Percentiles rank a stretch among this genome's conserved stretches.
These are phyloP conservation scores for Shiraia sp. DNA, from an alignment of 2,329 filamentous ascomycete genomes.

Conservation along the genomic window DNA sequence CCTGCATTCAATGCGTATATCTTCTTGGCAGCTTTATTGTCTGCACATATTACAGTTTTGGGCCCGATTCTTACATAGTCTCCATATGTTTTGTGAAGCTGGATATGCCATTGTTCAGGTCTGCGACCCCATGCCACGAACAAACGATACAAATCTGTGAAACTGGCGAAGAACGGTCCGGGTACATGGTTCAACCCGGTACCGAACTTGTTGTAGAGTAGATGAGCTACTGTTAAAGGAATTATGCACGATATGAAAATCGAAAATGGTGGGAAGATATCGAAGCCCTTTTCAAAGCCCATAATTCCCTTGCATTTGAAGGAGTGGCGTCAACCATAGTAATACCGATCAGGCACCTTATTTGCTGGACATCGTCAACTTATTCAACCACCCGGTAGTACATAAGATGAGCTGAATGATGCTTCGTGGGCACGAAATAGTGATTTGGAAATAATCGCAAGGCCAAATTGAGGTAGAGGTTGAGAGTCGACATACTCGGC, in stretches of 20 bases:
- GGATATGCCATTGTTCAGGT: slow-evolving; percentile 44
- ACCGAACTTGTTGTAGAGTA: slow-evolving; percentile 1
- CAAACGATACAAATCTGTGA: slow-evolving; percentile 72
- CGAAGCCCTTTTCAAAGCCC: no score
- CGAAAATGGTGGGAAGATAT: neutral
- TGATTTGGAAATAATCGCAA: no score
- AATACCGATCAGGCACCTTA: no score
- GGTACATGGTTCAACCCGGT: slow-evolving; percentile 46
- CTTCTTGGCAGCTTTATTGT: slow-evolving; percentile 57
- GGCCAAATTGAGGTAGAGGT: no score
- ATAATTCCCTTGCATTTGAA: no score
- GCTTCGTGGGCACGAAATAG: no score
- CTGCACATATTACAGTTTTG: slow-evolving; percentile 74
- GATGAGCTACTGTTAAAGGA: neutral
- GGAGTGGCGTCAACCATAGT: no score
- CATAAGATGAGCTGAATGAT: no score
- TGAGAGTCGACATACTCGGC: no score
- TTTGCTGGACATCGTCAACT: no score
- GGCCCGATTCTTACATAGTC: slow-evolving; percentile 78
- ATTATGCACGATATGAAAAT: neutral
- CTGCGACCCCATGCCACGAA: slow-evolving; percentile 65
- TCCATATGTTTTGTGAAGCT: slow-evolving; percentile 71
- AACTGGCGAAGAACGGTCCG: slow-evolving; percentile 67
- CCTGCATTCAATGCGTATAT: slow-evolving; percentile 15
- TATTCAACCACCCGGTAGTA: no score